A percentile compares a stretch with the other conserved stretches of the same genome.
phyloP scores from a whole-genome alignment of 495 filamentous ascomycete species.

The Astrothelium macrocarpum region DNA sequence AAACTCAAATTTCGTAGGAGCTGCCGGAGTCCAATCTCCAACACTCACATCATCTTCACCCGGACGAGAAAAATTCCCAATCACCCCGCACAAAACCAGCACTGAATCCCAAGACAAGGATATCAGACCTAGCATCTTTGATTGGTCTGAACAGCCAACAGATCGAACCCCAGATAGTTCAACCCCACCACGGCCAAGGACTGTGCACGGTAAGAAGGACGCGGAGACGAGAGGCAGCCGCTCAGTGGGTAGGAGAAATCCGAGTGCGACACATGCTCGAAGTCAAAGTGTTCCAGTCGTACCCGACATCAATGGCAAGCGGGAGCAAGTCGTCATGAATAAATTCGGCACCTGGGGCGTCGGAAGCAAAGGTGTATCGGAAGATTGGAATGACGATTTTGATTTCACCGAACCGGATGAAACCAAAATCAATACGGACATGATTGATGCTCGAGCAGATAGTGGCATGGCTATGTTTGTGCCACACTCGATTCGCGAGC shows the following conservation, averaged over 20 bases:
- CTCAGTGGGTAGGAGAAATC: constrained; percentile 60
- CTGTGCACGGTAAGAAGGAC: constrained; percentile 84
- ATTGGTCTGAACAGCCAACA: constrained; percentile 69
- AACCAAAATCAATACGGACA: not conserved
- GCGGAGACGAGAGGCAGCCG: constrained; percentile 63
- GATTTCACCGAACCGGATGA: constrained; percentile 27
- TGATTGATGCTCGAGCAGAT: constrained; percentile 23
- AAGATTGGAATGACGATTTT: constrained; percentile 39
- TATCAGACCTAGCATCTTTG: constrained; percentile 57
- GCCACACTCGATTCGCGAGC: constrained; percentile 32
- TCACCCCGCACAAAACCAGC: constrained; percentile 16
- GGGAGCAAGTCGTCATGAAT: constrained; percentile 47
- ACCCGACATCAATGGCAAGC: constrained; percentile 52
- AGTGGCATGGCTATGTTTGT: constrained; percentile 33
- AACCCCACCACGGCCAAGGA: constrained; percentile 63
- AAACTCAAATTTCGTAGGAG: not conserved
- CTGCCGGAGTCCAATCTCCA: not conserved
- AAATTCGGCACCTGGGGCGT: constrained; percentile 88
- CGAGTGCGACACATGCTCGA: constrained; percentile 69
- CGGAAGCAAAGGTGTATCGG: constrained; percentile 59
- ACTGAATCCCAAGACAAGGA: constrained; percentile 29
- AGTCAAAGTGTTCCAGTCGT: constrained; percentile 94
- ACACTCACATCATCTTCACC: not conserved
- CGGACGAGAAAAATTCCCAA: not conserved
- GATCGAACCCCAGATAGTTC: constrained; percentile 44